phyloP scores from a whole-genome alignment of 78 protist genomes.

The Guillardia theta region DNA sequence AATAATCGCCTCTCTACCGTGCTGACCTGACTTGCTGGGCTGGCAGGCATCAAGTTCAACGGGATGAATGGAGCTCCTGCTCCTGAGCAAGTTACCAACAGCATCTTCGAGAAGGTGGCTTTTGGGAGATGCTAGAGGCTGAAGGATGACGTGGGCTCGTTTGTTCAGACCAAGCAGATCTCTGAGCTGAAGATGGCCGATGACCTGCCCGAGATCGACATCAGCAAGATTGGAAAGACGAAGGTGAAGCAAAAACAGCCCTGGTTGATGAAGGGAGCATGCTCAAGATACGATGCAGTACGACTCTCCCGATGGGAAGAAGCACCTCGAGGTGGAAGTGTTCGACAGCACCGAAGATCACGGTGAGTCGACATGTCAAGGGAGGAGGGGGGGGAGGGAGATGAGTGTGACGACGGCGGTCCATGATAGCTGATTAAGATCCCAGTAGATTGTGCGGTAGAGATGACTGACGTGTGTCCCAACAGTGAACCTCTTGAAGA shows the following conservation, averaged over 20 bases:
- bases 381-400: not conserved
- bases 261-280: no score
- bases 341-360: constrained; percentile 71
- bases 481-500: constrained; percentile 51
- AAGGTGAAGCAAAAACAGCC: no score
- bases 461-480: not conserved
- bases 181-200: constrained; percentile 81
- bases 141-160: not conserved
- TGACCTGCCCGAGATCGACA: constrained; percentile 8
- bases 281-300: no score
- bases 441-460: not conserved
- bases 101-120: constrained; percentile 62
- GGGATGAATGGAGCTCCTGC: constrained; percentile 92
- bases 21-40: not conserved
- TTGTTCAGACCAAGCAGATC: constrained; percentile 59
- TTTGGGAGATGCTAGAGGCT: constrained; percentile 44
- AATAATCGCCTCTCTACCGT: not conserved
- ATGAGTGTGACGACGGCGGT: not conserved
- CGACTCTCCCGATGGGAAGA: not conserved
- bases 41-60: constrained; percentile 96
- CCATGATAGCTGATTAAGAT: not conserved
- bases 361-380: not conserved
- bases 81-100: constrained; percentile 85
- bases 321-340: constrained; percentile 59
- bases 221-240: not conserved